Conservation (phyloP, 805 yeast species). For the Zygoascus flipseniorum region DNA sequence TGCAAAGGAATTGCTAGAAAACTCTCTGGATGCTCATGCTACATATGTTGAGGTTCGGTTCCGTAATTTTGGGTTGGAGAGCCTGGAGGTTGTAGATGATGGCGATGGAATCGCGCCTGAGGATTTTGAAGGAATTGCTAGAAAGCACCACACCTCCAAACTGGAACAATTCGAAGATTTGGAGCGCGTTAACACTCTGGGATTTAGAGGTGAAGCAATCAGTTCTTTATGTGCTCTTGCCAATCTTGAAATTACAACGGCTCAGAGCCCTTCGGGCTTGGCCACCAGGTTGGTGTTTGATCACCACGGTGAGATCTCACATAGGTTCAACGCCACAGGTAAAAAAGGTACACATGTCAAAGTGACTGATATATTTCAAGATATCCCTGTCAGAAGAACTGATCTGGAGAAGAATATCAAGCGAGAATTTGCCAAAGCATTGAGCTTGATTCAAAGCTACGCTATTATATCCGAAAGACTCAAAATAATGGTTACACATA, state of each 20-base stretch:
- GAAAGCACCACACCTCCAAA: conserved; percentile 50
- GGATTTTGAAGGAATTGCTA: conserved; percentile 42
- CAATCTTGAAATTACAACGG: conserved; percentile 39
- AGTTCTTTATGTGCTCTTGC: conserved; percentile 44
- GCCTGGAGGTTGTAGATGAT: conserved; percentile 63
- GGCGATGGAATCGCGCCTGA: conserved; percentile 57
- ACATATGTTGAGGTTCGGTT: conserved; percentile 59
- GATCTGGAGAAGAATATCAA: conserved; percentile 60
- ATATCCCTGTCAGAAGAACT: conserved; percentile 73
- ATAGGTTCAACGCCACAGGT: conserved; percentile 37
- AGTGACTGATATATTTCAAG: conserved; percentile 52
- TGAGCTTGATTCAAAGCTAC: conserved; percentile 57
- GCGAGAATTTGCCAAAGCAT: conserved; percentile 64
- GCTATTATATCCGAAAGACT: conserved; percentile 51
- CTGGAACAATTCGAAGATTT: conserved; percentile 33
- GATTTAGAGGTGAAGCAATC: conserved; percentile 70
- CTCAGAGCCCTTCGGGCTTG: conserved; percentile 38
- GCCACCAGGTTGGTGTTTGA: conserved; percentile 52
- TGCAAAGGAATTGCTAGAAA: conserved; percentile 81
- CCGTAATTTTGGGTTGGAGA: conserved; percentile 63
- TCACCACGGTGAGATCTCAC: conserved; percentile 42
- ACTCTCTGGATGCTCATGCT: conserved; percentile 73
- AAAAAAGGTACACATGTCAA: conserved; percentile 61
- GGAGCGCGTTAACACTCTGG: conserved; percentile 37
- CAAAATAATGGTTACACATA: conserved; percentile 53